Evolutionary conservation across 768 basidiomycete species (phyloP).

Genomic region (Rhodotorula paludigena): DNA sequence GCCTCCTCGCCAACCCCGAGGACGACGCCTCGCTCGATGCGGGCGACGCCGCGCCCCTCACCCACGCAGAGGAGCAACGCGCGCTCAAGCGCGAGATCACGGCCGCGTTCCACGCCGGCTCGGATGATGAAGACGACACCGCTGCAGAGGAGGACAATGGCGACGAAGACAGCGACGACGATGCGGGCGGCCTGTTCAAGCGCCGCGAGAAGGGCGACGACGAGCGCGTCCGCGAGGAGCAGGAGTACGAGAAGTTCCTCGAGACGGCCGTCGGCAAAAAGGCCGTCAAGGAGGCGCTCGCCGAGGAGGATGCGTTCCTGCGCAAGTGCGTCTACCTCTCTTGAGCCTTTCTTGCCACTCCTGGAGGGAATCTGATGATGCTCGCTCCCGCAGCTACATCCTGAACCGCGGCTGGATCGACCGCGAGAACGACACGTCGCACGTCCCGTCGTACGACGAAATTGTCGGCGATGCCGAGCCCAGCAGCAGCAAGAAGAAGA

Average conservation of each 20-base stretch:
- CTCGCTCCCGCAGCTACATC: conserved; percentile 64
- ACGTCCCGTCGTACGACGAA: conserved; percentile 80
- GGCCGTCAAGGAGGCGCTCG: conserved; percentile 65
- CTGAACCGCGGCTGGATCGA: conserved; percentile 98
- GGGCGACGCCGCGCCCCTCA: conserved; percentile 52
- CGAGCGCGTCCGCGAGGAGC: conserved; percentile 70
- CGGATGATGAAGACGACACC: background rate
- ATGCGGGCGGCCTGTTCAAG: conserved; percentile 65
- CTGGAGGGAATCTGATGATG: background rate
- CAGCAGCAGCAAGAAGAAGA: conserved; percentile 38
- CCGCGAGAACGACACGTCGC: conserved; percentile 52
- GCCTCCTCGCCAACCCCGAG: conserved; percentile 44
- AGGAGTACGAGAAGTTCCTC: conserved; percentile 77
- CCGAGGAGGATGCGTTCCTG: conserved; percentile 51
- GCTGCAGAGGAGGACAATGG: conserved; percentile 47
- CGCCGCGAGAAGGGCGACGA: conserved; percentile 72
- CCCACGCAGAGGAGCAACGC: conserved; percentile 73
- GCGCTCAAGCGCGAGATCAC: conserved; percentile 74
- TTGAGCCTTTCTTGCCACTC: accelerated
- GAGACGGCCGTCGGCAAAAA: conserved; percentile 69
- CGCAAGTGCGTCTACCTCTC: conserved; percentile 21
- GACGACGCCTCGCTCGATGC: conserved; percentile 37
- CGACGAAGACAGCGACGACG: conserved; percentile 54
- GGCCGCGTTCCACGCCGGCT: conserved; percentile 61
- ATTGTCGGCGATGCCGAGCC: conserved; percentile 52